phyloP scores from a whole-genome alignment of 1,284 basidiomycete genomes.

The Moniliophthora roreri region DNA sequence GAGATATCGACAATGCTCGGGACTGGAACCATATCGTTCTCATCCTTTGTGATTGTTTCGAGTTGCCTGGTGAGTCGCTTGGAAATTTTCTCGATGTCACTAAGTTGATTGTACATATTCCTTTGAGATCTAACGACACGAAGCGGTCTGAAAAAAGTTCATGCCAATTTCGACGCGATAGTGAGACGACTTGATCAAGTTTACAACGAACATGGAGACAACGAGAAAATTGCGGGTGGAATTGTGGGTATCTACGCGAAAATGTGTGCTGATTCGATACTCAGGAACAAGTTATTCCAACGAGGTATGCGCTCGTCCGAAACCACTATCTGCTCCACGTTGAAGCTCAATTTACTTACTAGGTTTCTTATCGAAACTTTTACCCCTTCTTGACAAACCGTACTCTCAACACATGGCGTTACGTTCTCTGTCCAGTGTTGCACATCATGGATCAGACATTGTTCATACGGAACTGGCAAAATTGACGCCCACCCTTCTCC shows the following conservation, averaged over 20 bases:
- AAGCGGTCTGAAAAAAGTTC: slow-evolving; percentile 60
- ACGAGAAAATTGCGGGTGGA: slow-evolving; percentile 47
- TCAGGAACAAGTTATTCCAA: slow-evolving; percentile 38
- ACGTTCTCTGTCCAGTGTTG: slow-evolving; percentile 54
- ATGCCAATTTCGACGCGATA: slow-evolving; percentile 52
- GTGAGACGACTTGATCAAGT: slow-evolving; percentile 46
- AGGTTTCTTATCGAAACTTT: slow-evolving; percentile 56
- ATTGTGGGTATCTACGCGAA: slow-evolving; percentile 62
- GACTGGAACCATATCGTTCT: slow-evolving; percentile 48
- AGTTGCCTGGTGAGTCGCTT: slow-evolving; percentile 45
- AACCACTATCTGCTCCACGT: too few species aligned
- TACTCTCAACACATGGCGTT: slow-evolving; percentile 50
- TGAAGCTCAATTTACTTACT: not conserved
- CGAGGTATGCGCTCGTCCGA: slow-evolving; percentile 11
- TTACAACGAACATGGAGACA: slow-evolving; percentile 34
- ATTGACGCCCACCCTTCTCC: slow-evolving; percentile 36
- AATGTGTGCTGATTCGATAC: slow-evolving; percentile 57
- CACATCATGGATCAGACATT: slow-evolving; percentile 56
- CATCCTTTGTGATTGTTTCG: slow-evolving; percentile 48
- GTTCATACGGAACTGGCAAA: slow-evolving; percentile 52
- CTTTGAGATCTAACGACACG: slow-evolving; percentile 50
- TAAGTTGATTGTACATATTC: not conserved
- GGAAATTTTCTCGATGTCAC: not conserved
- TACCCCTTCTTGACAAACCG: slow-evolving; percentile 49
- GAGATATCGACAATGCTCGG: slow-evolving; percentile 47